These are phyloP conservation scores for Calocybe cyanea DNA, from an alignment of 768 basidiomycete species.

Conservation along the genomic window DNA sequence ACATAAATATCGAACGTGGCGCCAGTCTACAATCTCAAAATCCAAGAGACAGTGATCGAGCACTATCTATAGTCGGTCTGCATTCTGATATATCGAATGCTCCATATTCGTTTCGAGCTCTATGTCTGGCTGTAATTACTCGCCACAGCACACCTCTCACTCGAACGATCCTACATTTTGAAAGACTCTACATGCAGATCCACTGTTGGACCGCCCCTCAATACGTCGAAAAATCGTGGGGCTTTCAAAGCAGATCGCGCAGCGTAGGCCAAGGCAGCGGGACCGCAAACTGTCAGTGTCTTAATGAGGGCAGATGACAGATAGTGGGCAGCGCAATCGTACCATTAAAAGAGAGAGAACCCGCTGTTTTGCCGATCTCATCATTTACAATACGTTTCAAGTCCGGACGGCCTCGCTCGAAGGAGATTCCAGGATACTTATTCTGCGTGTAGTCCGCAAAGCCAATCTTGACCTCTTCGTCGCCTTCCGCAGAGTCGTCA, in stretches of 20 bases:
- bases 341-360: conserved; percentile 48
- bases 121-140: no score
- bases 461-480: conserved; percentile 5
- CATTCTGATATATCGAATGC: no score
- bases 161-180: conserved; percentile 25
- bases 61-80: no score
- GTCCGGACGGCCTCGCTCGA: conserved; percentile 40
- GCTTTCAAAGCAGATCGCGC: conserved; percentile 37
- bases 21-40: no score
- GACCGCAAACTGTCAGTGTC: conserved; percentile 42
- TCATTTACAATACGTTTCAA: conserved; percentile 29
- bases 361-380: conserved; percentile 32
- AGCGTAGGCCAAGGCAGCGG: conserved; percentile 31
- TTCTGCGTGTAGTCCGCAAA: background rate
- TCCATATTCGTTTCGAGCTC: no score
- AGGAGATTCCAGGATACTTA: conserved; percentile 15
- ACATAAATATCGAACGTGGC: no score
- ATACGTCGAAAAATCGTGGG: conserved; percentile 31
- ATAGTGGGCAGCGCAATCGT: conserved; percentile 11
- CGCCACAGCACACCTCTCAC: no score
- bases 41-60: no score
- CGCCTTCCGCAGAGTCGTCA: conserved; percentile 8
- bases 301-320: background rate
- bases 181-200: conserved; percentile 44
- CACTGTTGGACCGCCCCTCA: conserved; percentile 43